Evolutionary conservation across 2,329 filamentous ascomycete genomes (phyloP).

Genomic region (Phialophora macrospora): DNA sequence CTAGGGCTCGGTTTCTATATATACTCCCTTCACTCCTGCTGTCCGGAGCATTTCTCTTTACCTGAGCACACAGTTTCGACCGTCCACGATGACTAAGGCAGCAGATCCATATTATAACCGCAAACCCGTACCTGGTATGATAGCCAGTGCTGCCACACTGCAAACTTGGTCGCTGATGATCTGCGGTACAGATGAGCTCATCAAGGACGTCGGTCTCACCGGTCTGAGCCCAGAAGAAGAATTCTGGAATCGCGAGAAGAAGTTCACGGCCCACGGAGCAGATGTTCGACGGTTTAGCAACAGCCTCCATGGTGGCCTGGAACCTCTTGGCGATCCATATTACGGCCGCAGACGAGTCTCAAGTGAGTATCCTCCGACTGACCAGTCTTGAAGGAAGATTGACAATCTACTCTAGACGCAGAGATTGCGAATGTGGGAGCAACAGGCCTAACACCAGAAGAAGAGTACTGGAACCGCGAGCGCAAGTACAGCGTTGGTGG

Average conservation of each 20-base stretch:
- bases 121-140: slow-evolving; percentile 38
- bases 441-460: slow-evolving; percentile 36
- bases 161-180: neutral
- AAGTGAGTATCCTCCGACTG: slow-evolving; percentile 24
- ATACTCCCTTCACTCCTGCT: slow-evolving; percentile 3
- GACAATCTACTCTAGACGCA: slow-evolving; percentile 21
- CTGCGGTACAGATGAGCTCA: slow-evolving; percentile 32
- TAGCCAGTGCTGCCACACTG: neutral
- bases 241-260: slow-evolving; percentile 37
- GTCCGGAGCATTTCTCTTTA: neutral
- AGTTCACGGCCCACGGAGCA: slow-evolving; percentile 35
- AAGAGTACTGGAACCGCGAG: slow-evolving; percentile 38
- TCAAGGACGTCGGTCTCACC: slow-evolving; percentile 36
- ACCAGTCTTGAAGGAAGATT: slow-evolving; percentile 1
- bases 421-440: slow-evolving; percentile 35
- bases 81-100: slow-evolving; percentile 25
- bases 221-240: slow-evolving; percentile 36
- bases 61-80: neutral
- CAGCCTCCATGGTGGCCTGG: slow-evolving; percentile 29
- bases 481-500: slow-evolving; percentile 37
- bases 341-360: slow-evolving; percentile 37
- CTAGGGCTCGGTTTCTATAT: neutral
- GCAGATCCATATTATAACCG: slow-evolving; percentile 39
- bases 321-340: slow-evolving; percentile 37
- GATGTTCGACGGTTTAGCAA: slow-evolving; percentile 39